Percentiles rank a stretch among this genome's conserved stretches.
Conservation (phyloP, 148 eudicot species). For the Camellia granthamiana region DNA sequence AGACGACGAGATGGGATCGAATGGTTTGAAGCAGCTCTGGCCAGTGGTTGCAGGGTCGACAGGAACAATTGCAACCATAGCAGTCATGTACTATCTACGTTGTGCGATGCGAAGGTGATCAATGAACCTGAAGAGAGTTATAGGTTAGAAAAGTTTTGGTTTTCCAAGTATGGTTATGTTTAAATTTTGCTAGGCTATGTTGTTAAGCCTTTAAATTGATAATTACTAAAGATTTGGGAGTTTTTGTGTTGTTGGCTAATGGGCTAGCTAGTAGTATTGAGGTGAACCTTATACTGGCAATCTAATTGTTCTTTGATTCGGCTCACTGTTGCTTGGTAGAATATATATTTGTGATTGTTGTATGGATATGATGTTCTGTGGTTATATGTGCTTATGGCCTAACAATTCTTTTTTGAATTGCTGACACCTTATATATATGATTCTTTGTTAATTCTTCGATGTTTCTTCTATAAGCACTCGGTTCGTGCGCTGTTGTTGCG, state of each 20-base stretch:
- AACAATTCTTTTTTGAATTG: background rate
- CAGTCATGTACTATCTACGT: slow-evolving; percentile 28
- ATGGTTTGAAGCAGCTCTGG: slow-evolving; percentile 26
- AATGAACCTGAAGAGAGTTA: background rate
- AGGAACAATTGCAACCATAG: slow-evolving; percentile 34
- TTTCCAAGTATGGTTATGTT: background rate
- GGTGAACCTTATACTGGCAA: background rate
- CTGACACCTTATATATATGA: background rate
- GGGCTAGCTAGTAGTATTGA: background rate
- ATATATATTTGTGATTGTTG: background rate
- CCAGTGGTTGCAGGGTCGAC: slow-evolving; percentile 29
- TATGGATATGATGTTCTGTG: background rate
- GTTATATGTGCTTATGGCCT: background rate
- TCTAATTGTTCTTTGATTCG: background rate
- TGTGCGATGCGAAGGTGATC: slow-evolving; percentile 22
- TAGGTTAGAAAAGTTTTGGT: background rate
- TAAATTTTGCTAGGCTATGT: slow-evolving; percentile 8
- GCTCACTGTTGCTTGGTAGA: too few relatives aligned
- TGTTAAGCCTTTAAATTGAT: background rate
- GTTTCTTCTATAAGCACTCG: background rate
- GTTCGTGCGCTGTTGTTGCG: background rate
- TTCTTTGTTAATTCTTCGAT: background rate
- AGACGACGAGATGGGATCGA: slow-evolving; percentile 7
- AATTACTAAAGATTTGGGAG: background rate
- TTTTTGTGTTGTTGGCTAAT: background rate